phyloP scores from a whole-genome alignment of 2,329 filamentous ascomycete species.

The Escovopsis sp. region DNA sequence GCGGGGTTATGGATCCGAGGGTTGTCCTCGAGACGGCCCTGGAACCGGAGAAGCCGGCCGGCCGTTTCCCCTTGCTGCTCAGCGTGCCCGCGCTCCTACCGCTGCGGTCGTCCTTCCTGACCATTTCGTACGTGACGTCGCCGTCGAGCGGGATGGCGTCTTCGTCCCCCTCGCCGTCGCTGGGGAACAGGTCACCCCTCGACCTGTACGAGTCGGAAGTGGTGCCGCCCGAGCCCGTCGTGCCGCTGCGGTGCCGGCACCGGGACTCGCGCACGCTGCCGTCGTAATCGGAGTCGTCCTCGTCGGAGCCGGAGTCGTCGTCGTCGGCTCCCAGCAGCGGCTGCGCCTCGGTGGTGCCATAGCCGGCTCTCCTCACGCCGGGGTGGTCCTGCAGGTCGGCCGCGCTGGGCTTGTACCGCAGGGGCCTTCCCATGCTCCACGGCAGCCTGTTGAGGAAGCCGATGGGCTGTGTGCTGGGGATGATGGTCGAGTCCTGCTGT shows the following conservation, averaged over 20 bases:
- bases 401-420: slow-evolving; percentile 81
- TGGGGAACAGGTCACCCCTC: slow-evolving; percentile 79
- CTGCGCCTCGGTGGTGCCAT: slow-evolving; percentile 43
- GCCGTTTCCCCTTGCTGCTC: slow-evolving; percentile 45
- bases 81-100: slow-evolving; percentile 44
- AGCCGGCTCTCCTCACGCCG: slow-evolving; percentile 22
- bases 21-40: slow-evolving; percentile 46
- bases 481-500: slow-evolving; percentile 70
- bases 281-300: slow-evolving; percentile 13
- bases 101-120: slow-evolving; percentile 60
- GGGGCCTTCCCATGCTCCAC: slow-evolving; percentile 67
- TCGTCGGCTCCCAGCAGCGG: slow-evolving; percentile 44
- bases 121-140: slow-evolving; percentile 74
- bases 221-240: slow-evolving; percentile 55
- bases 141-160: slow-evolving; percentile 88
- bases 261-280: slow-evolving; percentile 15
- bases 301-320: slow-evolving; percentile 10
- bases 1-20: slow-evolving; percentile 29
- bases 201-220: slow-evolving; percentile 80
- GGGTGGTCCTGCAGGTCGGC: slow-evolving; percentile 85
- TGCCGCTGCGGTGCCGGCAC: slow-evolving; percentile 53
- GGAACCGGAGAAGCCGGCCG: slow-evolving; percentile 23
- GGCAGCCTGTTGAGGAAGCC: slow-evolving; percentile 75
- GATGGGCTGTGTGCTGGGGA: slow-evolving; percentile 71
- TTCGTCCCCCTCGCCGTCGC: slow-evolving; percentile 72